These are phyloP conservation scores for Penicillium maclennaniae DNA, from an alignment of 495 filamentous ascomycete species.

Conservation along the genomic window DNA sequence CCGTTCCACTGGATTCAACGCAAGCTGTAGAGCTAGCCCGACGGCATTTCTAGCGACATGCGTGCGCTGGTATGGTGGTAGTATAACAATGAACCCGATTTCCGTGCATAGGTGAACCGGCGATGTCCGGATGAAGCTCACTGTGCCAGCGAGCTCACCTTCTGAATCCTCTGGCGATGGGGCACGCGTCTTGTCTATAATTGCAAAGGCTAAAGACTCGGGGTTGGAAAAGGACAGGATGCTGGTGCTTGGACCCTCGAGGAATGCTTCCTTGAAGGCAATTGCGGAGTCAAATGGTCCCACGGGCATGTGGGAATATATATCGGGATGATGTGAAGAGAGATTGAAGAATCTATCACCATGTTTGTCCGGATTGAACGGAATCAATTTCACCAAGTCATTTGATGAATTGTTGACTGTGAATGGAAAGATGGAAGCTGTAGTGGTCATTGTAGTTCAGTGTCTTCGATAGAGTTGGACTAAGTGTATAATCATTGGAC, in stretches of 20 bases:
- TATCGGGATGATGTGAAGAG: constrained; percentile 11
- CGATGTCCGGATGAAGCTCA: constrained; percentile 19
- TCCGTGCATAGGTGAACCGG: constrained; percentile 12
- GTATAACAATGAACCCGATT: constrained; percentile 21
- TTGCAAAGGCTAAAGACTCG: constrained; percentile 20
- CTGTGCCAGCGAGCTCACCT: constrained; percentile 22
- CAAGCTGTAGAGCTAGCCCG: constrained; percentile 16
- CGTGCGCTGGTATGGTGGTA: constrained; percentile 23
- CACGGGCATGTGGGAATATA: constrained; percentile 18
- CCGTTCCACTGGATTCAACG: constrained; percentile 4
- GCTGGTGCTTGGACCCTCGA: neutral
- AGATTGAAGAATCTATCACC: constrained; percentile 13
- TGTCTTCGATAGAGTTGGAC: too few species aligned
- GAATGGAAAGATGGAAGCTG: constrained; percentile 10
- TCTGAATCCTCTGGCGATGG: constrained; percentile 17
- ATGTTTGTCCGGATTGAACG: constrained; percentile 17
- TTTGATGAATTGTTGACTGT: constrained; percentile 9
- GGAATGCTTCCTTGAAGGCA: constrained; percentile 13
- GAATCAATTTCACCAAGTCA: constrained; percentile 15
- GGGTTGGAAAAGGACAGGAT: constrained; percentile 21
- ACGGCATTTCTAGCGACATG: constrained; percentile 21
- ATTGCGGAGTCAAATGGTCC: constrained; percentile 3
- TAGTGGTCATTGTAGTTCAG: constrained; percentile 6
- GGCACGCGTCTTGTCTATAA: constrained; percentile 21
- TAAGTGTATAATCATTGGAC: too few species aligned